Evolutionary conservation across 2,329 filamentous ascomycete species (phyloP).

Genomic region (Diaporthe ilicicola): DNA sequence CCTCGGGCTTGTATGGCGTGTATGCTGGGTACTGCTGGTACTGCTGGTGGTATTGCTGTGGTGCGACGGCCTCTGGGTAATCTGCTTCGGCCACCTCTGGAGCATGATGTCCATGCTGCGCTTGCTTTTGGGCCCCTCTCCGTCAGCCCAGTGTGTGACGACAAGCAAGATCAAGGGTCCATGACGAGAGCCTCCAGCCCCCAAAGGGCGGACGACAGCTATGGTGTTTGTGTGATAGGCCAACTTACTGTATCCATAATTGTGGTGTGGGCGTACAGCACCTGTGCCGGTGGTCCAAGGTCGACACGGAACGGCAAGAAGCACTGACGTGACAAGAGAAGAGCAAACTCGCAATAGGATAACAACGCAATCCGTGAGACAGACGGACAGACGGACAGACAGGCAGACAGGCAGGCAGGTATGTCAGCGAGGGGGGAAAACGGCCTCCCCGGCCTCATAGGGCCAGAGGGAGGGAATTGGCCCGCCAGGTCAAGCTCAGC

Average conservation of each 20-base stretch:
- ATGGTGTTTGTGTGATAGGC: neutral
- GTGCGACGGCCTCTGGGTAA: constrained; percentile 28
- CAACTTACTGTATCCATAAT: constrained; percentile 15
- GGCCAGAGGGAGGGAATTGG: constrained; percentile 1
- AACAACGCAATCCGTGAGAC: neutral
- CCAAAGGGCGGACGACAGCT: neutral
- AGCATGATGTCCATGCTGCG: constrained; percentile 26
- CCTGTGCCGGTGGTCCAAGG: neutral
- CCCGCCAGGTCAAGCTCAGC: constrained; percentile 1
- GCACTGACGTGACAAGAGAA: neutral
- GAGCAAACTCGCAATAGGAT: neutral
- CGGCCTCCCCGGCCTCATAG: neutral
- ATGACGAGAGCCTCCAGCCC: neutral
- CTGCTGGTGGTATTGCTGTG: constrained; percentile 15
- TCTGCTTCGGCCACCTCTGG: constrained; percentile 23
- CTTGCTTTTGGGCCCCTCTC: constrained; percentile 25
- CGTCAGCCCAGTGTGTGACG: neutral
- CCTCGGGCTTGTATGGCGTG: constrained; percentile 24
- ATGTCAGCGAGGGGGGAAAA: neutral
- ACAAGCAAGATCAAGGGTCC: neutral
- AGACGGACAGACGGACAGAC: neutral
- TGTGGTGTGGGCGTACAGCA: constrained; percentile 13
- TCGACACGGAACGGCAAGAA: constrained; percentile 4
- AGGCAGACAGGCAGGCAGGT: neutral
- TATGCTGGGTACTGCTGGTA: constrained; percentile 21